phyloP scores from a whole-genome alignment of 2,329 filamentous ascomycete species.

The Magnaporthales sp. region DNA sequence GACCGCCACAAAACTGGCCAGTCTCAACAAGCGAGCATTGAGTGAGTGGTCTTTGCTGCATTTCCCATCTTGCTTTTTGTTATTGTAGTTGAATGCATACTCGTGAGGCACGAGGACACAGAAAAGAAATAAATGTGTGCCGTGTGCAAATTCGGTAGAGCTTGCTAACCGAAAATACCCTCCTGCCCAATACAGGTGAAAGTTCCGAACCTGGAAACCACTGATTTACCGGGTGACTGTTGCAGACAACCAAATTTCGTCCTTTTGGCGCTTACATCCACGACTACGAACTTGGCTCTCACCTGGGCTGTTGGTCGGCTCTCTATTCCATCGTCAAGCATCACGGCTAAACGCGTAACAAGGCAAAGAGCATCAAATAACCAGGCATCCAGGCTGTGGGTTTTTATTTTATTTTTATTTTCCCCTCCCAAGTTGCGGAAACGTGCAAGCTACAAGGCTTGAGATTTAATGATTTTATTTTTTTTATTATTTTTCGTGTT shows the following conservation, averaged over 20 bases:
- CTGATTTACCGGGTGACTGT: not conserved
- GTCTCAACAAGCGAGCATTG: conserved; percentile 1
- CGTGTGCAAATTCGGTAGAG: not conserved
- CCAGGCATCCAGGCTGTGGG: too few relatives aligned
- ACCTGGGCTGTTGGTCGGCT: too few relatives aligned
- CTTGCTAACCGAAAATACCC: not conserved
- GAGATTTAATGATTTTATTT: not conserved
- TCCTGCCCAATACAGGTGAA: not conserved
- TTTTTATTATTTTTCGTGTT: not conserved
- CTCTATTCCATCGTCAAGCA: too few relatives aligned
- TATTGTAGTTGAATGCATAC: not conserved
- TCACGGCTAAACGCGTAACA: not conserved
- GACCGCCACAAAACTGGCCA: not conserved
- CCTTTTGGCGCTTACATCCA: too few relatives aligned
- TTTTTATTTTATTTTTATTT: too few relatives aligned
- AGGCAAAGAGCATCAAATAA: not conserved
- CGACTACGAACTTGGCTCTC: too few relatives aligned
- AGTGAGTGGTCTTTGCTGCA: not conserved
- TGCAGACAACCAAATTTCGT: not conserved
- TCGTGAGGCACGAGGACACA: not conserved
- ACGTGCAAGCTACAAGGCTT: not conserved
- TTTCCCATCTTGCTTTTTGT: not conserved
- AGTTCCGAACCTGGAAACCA: not conserved
- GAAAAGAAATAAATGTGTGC: not conserved
- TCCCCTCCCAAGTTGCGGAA: not conserved